These are phyloP conservation scores for Penicillium diatomitis DNA, from an alignment of 495 filamentous ascomycete species.

Conservation along the genomic window DNA sequence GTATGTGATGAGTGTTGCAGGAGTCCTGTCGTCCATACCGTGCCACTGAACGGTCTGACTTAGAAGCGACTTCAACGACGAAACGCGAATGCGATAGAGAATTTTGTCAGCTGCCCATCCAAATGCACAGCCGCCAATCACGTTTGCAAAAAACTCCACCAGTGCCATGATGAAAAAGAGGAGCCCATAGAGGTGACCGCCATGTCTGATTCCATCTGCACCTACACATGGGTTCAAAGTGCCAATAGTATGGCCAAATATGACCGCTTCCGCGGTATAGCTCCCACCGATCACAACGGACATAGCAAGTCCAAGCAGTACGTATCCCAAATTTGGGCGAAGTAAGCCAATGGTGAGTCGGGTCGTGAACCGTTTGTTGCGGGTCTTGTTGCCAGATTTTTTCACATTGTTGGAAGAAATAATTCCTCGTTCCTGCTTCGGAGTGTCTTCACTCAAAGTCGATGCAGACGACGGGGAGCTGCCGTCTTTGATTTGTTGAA, in stretches of 20 bases:
- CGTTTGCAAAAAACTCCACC: slow-evolving; percentile 42
- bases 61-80: slow-evolving; percentile 41
- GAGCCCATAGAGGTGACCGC: slow-evolving; percentile 40
- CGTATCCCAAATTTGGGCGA: slow-evolving; percentile 23
- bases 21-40: slow-evolving; percentile 33
- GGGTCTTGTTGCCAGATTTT: slow-evolving; percentile 3
- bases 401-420: slow-evolving; percentile 1
- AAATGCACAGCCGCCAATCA: slow-evolving; percentile 37
- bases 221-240: slow-evolving; percentile 31
- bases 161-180: slow-evolving; percentile 47
- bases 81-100: slow-evolving; percentile 36
- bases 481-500: too few species aligned
- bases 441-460: too few species aligned
- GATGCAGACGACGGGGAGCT: too few species aligned
- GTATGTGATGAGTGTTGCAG: slow-evolving; percentile 33
- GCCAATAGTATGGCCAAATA: slow-evolving; percentile 41
- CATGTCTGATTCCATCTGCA: slow-evolving; percentile 22
- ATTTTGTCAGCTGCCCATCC: slow-evolving; percentile 45
- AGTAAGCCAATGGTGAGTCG: slow-evolving; percentile 17
- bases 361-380: slow-evolving; percentile 15
- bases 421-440: too few species aligned
- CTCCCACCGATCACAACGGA: slow-evolving; percentile 33
- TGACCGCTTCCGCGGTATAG: slow-evolving; percentile 39
- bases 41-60: slow-evolving; percentile 45
- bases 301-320: slow-evolving; percentile 25